Evolutionary conservation across 176 grass and related monocot species (phyloP).

Genomic region (Poa annua): DNA sequence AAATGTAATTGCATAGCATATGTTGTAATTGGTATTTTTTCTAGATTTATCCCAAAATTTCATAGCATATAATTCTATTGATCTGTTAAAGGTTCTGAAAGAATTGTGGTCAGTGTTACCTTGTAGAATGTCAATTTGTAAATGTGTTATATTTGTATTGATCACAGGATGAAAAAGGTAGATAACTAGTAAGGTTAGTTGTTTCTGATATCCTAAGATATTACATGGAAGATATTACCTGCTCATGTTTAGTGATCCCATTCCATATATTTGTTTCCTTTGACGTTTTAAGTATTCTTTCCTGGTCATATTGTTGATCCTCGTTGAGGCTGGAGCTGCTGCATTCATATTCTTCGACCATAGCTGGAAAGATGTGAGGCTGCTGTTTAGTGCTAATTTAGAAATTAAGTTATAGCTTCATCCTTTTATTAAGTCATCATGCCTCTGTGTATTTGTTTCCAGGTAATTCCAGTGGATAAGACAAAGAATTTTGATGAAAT

Average conservation of each 20-base stretch:
- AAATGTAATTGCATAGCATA: neutral
- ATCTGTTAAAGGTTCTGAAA: neutral
- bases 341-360: conserved; percentile 99
- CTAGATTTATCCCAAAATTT: neutral
- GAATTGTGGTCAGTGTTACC: neutral
- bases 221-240: neutral
- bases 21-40: neutral
- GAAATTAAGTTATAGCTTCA: conserved; percentile 23
- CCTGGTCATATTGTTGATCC: conserved; percentile 76
- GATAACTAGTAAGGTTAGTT: neutral
- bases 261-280: conserved; percentile 56
- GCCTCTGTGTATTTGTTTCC: conserved; percentile 30
- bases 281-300: conserved; percentile 83
- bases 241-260: neutral
- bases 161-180: conserved; percentile 9
- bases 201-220: conserved; percentile 9
- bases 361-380: conserved; percentile 96
- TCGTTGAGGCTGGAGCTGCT: conserved; percentile 79
- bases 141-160: neutral
- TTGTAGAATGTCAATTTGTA: neutral
- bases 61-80: neutral
- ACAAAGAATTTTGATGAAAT: conserved; percentile 82
- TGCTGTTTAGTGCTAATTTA: conserved; percentile 26
- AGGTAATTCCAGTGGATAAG: conserved; percentile 91
- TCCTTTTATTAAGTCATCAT: conserved; percentile 22